Conservation (phyloP, 441 rosid genomes). For the Populus hybrid region DNA sequence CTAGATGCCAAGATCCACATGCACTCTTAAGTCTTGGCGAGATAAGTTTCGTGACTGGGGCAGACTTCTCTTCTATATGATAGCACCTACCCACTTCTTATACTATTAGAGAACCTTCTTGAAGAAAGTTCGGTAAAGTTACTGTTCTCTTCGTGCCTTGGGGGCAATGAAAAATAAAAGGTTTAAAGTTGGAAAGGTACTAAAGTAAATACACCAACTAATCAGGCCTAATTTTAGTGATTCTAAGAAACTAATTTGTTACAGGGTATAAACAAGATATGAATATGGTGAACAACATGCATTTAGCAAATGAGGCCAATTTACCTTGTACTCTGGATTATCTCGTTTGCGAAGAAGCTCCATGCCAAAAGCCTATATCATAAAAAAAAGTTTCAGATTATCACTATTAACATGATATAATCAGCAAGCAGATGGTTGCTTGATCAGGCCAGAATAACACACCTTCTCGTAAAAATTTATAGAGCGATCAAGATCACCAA, state of each 20-base stretch:
- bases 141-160: neutral
- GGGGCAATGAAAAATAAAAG: neutral
- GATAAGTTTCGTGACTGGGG: neutral
- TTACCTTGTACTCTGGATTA: conserved; percentile 89
- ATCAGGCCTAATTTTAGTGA: neutral
- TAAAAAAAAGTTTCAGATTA: conserved; percentile 10
- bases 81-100: neutral
- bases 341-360: conserved; percentile 84
- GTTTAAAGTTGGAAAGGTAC: conserved; percentile 1
- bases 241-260: neutral
- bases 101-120: neutral
- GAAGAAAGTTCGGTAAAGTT: neutral
- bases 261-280: neutral
- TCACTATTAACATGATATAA: neutral
- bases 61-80: neutral
- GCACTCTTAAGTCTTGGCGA: neutral
- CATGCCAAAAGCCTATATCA: conserved; percentile 91
- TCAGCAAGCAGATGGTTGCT: neutral
- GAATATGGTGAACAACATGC: neutral
- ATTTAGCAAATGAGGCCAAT: conserved; percentile 5
- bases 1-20: neutral
- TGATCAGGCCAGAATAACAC: conserved; percentile 12
- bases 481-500: conserved; percentile 88
- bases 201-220: neutral
- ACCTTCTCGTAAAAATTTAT: conserved; percentile 87